A percentile compares a stretch with the other conserved stretches of the same genome.
Conservation (phyloP, 2,329 filamentous ascomycete genomes). For the Talaromyces sp. region DNA sequence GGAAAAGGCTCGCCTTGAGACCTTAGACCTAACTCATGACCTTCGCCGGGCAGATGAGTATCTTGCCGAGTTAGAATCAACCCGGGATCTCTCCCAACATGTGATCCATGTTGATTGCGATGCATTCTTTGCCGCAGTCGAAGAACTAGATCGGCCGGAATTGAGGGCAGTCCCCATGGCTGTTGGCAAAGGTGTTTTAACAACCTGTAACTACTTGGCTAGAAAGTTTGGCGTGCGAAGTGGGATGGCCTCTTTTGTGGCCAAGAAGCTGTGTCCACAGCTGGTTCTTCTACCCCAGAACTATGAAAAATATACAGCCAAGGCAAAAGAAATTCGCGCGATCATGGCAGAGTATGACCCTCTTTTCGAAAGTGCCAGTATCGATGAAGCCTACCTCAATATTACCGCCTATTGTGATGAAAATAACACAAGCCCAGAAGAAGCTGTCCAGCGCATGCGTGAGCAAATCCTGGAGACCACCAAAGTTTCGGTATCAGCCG, state of each 20-base stretch:
- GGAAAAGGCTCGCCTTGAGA: slow-evolving; percentile 75
- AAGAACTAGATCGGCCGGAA: slow-evolving; percentile 81
- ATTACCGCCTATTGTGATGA: slow-evolving; percentile 81
- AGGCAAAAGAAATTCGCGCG: slow-evolving; percentile 82
- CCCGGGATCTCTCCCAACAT: slow-evolving; percentile 78
- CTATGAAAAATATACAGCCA: slow-evolving; percentile 87
- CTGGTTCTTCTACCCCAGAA: slow-evolving; percentile 81
- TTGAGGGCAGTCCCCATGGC: slow-evolving; percentile 86
- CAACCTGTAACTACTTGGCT: slow-evolving; percentile 84
- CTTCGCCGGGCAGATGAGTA: slow-evolving; percentile 77
- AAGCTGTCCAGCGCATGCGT: slow-evolving; percentile 76
- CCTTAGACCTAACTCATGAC: slow-evolving; percentile 72
- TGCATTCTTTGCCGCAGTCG: slow-evolving; percentile 95
- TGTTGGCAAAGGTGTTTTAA: slow-evolving; percentile 74
- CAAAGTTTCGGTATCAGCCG: slow-evolving; percentile 86
- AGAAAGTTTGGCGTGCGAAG: slow-evolving; percentile 87
- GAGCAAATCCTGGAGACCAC: slow-evolving; percentile 74
- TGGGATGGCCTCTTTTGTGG: slow-evolving; percentile 95
- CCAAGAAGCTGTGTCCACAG: slow-evolving; percentile 87
- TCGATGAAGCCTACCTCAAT: slow-evolving; percentile 96
- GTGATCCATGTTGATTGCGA: slow-evolving; percentile 96
- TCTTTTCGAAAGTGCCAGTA: slow-evolving; percentile 87
- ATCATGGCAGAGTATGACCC: slow-evolving; percentile 87
- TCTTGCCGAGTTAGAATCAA: slow-evolving; percentile 75
- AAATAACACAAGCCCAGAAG: slow-evolving; percentile 68